phyloP scores from a whole-genome alignment of 2,329 filamentous ascomycete genomes.

The Fusarium nematophilum region DNA sequence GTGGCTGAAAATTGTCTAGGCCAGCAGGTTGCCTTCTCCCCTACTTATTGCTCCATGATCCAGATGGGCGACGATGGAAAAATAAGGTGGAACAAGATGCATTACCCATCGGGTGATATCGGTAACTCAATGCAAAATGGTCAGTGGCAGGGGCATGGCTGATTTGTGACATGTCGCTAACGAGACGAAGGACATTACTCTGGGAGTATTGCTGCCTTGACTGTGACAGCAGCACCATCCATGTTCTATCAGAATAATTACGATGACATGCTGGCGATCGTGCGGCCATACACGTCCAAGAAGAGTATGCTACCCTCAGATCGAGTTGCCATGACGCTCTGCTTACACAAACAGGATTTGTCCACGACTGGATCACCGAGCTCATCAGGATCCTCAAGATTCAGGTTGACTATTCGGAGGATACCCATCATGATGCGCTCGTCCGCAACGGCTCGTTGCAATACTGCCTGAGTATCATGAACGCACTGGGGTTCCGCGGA shows the following conservation, averaged over 20 bases:
- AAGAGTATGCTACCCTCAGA: slow-evolving; percentile 41
- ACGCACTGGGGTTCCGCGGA: slow-evolving; percentile 79
- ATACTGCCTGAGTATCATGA: slow-evolving; percentile 81
- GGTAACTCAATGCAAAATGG: slow-evolving; percentile 61
- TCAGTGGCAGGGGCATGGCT: slow-evolving; percentile 43
- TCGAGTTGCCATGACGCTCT: too few species aligned
- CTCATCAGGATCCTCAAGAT: slow-evolving; percentile 77
- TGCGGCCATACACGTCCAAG: slow-evolving; percentile 59
- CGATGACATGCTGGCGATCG: slow-evolving; percentile 79
- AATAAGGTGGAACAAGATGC: slow-evolving; percentile 67
- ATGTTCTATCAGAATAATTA: slow-evolving; percentile 63
- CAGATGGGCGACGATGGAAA: slow-evolving; percentile 69
- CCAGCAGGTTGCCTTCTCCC: slow-evolving; percentile 70
- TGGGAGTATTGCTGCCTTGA: slow-evolving; percentile 71
- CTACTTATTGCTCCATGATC: slow-evolving; percentile 68
- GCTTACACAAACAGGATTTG: slow-evolving; percentile 60
- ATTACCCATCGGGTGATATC: slow-evolving; percentile 62
- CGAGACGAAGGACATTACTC: slow-evolving; percentile 60
- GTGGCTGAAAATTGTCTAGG: slow-evolving; percentile 52
- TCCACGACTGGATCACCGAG: slow-evolving; percentile 72
- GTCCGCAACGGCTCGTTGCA: slow-evolving; percentile 80
- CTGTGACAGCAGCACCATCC: slow-evolving; percentile 61
- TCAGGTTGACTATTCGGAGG: slow-evolving; percentile 84
- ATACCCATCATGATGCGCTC: slow-evolving; percentile 76
- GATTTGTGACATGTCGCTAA: slow-evolving; percentile 18